Conservation (phyloP, 2,329 filamentous ascomycete species). For the Alternaria hordeiaustralica region DNA sequence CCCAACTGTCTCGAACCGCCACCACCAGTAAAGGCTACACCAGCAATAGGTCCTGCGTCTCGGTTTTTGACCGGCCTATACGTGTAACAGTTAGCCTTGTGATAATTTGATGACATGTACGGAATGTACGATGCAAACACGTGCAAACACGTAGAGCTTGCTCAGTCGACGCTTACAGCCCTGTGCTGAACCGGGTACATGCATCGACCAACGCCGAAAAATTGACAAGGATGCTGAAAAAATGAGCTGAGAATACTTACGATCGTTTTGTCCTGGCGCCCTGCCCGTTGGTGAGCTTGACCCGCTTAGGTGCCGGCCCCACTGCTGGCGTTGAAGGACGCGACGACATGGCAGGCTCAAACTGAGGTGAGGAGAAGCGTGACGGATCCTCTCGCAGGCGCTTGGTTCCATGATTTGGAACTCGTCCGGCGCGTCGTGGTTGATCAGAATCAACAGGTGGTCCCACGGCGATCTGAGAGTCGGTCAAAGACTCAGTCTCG, state of each 20-base stretch:
- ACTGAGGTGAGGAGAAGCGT: constrained; percentile 40
- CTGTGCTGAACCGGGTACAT: constrained; percentile 35
- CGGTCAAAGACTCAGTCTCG: constrained; percentile 46
- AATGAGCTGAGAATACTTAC: constrained; percentile 36
- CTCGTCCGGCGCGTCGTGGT: constrained; percentile 38
- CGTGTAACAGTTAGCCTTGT: constrained; percentile 41
- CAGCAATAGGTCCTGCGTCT: constrained; percentile 67
- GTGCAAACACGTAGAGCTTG: constrained; percentile 43
- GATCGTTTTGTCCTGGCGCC: constrained; percentile 47
- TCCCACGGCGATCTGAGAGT: constrained; percentile 45
- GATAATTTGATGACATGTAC: constrained; percentile 30
- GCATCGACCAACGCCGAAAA: constrained; percentile 26
- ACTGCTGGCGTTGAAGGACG: constrained; percentile 44
- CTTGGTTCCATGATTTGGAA: constrained; percentile 38
- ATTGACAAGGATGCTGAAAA: constrained; percentile 16
- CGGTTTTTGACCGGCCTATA: constrained; percentile 78
- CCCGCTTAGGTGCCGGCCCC: constrained; percentile 40
- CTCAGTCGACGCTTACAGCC: constrained; percentile 36
- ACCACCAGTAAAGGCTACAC: constrained; percentile 63
- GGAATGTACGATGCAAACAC: constrained; percentile 32
- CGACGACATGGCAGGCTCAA: constrained; percentile 38
- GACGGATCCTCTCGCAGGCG: constrained; percentile 40
- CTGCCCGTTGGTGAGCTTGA: constrained; percentile 46
- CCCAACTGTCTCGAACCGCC: constrained; percentile 69
- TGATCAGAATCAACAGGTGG: constrained; percentile 41